Conservation (phyloP, 2,329 filamentous ascomycete species). For the Colletotrichum gigasporum region DNA sequence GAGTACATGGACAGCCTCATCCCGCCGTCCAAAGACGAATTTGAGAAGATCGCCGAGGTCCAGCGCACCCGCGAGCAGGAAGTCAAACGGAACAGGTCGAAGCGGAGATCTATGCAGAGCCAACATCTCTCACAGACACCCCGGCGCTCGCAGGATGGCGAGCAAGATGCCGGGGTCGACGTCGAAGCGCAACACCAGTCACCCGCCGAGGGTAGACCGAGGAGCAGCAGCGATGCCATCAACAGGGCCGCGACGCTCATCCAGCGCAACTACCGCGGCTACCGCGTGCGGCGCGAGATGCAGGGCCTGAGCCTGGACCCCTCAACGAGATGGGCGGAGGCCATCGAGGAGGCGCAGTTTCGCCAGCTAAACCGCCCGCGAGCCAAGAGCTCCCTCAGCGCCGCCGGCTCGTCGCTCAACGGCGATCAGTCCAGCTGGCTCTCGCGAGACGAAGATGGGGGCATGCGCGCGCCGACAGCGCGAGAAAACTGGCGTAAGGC, state of each 20-base stretch:
- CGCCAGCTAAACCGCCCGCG: slow-evolving; percentile 59
- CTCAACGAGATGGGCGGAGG: slow-evolving; percentile 76
- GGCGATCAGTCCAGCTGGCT: slow-evolving; percentile 25
- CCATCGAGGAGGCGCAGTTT: slow-evolving; percentile 66
- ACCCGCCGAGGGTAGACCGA: neutral
- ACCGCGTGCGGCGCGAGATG: slow-evolving; percentile 76
- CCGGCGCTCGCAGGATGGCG: slow-evolving; percentile 11
- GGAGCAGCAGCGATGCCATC: slow-evolving; percentile 33
- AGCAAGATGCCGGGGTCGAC: neutral
- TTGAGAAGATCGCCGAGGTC: slow-evolving; percentile 57
- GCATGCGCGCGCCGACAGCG: slow-evolving; percentile 50
- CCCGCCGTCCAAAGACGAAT: slow-evolving; percentile 55
- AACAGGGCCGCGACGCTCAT: slow-evolving; percentile 65
- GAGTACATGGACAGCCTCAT: slow-evolving; percentile 62
- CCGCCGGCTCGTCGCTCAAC: slow-evolving; percentile 20
- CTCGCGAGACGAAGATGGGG: slow-evolving; percentile 18
- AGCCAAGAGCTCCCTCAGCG: slow-evolving; percentile 40
- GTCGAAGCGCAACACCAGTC: slow-evolving; percentile 7
- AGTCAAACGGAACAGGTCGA: slow-evolving; percentile 50
- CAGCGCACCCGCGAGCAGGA: slow-evolving; percentile 59
- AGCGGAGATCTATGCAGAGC: slow-evolving; percentile 45
- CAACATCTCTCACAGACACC: slow-evolving; percentile 36
- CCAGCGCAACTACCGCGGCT: slow-evolving; percentile 81
- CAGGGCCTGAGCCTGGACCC: slow-evolving; percentile 74
- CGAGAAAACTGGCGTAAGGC: slow-evolving; percentile 80